Conservation (phyloP, 345 rosid genomes). For the Citrus medica region DNA sequence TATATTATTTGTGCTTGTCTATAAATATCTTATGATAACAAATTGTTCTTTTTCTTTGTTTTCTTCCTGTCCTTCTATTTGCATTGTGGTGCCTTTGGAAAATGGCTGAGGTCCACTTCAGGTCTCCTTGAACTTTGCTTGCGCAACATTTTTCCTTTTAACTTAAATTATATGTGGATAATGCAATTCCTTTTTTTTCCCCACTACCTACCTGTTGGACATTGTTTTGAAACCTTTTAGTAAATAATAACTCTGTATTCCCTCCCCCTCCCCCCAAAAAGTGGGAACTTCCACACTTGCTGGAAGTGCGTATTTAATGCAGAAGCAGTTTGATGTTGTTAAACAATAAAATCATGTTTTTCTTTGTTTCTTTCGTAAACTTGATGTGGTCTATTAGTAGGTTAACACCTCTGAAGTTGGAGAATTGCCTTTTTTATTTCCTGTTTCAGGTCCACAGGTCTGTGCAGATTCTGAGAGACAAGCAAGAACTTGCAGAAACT, state of each 20-base stretch:
- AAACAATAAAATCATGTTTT: neutral
- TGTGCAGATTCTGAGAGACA: constrained; percentile 94
- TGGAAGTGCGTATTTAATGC: neutral
- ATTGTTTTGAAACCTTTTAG: neutral
- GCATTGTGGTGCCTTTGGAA: neutral
- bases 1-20: neutral
- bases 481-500: constrained; percentile 93
- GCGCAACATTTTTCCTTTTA: neutral
- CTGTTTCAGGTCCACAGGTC: constrained; percentile 88
- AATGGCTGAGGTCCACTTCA: neutral
- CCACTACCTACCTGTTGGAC: neutral
- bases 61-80: neutral
- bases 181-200: neutral
- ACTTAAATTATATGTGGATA: neutral
- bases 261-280: too few species aligned
- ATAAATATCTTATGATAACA: neutral
- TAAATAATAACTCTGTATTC: neutral
- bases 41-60: neutral
- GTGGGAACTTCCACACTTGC: too few species aligned
- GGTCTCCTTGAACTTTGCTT: neutral
- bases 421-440: constrained; percentile 6
- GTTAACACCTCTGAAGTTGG: neutral
- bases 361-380: neutral
- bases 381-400: neutral
- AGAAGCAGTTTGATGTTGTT: neutral